Conservation (phyloP, 352 stramenopile species). For the Pythium phragmiticola region DNA sequence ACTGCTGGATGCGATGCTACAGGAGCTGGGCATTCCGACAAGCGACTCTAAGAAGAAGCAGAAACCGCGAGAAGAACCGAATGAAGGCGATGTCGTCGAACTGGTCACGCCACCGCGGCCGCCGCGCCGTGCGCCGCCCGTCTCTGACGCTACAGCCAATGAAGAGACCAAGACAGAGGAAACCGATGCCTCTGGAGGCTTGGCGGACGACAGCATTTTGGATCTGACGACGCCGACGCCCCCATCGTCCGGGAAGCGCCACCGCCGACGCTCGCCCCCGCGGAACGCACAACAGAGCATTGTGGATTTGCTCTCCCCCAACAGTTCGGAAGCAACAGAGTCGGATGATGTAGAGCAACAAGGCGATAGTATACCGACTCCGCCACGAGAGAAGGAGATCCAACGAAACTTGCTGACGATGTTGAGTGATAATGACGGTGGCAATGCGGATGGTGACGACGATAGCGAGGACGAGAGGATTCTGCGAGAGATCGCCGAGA, state of each 20-base stretch:
- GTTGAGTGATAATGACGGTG: not conserved
- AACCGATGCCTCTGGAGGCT: not conserved
- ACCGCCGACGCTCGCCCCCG: not conserved
- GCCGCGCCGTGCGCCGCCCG: not conserved
- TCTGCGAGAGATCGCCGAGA: slow-evolving; percentile 3
- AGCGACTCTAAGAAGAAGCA: slow-evolving; percentile 20
- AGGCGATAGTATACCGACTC: not conserved
- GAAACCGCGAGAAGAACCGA: not conserved
- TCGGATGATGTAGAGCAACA: slow-evolving; percentile 7
- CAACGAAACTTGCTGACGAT: slow-evolving; percentile 1
- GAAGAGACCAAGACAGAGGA: slow-evolving; percentile 6
- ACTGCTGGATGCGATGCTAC: slow-evolving; percentile 23
- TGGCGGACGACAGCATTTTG: slow-evolving; percentile 8
- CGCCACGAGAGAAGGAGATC: not conserved
- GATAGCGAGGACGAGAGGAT: slow-evolving; percentile 8
- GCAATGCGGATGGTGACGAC: slow-evolving; percentile 1
- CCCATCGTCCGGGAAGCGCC: slow-evolving; percentile 3
- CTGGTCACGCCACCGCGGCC: slow-evolving; percentile 25
- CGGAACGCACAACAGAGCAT: slow-evolving; percentile 25
- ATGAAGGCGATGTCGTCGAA: slow-evolving; percentile 14
- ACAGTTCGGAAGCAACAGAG: slow-evolving; percentile 12
- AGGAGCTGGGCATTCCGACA: slow-evolving; percentile 24
- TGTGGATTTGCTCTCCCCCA: slow-evolving; percentile 47
- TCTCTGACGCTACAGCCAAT: too few species aligned
- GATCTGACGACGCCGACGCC: slow-evolving; percentile 30